Evolutionary conservation across 2,329 filamentous ascomycete species (phyloP), one percentile per base, ranked within the genome.

Genomic region (Metarhizium rileyi): DNA sequence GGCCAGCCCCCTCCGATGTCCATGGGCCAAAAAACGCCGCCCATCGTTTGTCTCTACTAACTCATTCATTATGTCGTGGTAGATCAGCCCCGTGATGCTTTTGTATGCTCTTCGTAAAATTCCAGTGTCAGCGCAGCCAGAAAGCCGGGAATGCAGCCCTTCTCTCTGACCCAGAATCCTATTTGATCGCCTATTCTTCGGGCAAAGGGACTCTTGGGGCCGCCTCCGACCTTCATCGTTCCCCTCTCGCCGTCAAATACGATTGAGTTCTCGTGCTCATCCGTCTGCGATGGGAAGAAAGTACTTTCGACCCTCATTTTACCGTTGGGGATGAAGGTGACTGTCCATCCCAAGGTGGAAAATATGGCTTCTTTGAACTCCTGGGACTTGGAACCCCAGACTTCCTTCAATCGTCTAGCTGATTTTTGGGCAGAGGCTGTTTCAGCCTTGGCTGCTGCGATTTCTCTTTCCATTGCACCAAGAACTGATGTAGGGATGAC

Each of bases 291-390:
- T 0, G 90, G 85, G 63, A 86, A 87, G 63, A 91, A 94, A 56
- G 91, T 86, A 52, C 79, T 86, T 49, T 91, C 94, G 22, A 96
- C 88, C 28, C 89, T 84, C 69, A 96, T 94, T 61, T 95, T 91
- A 40, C 93, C 93, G 65, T 95, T 95, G n/a, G 90, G 90, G 64
- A 96, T 85, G 65, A 98, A 97, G 28, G 93, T 90, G 12, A 97
- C 81, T 48, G 91, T 91, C 86, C 90, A 98, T 0, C 93, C 93
- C 0, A 98, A 77, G 1, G 95, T 85, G 20, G 84, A 89, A 55
- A 90, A 90, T 51, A 98, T 90, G 28, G 90, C 89, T 69, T 97
- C 90, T 46, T 94, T 88, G 71, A 98, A 97, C 69, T 98, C 93
- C 59, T 86, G 82, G 1, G 87, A 90, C 66, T 97, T 98, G 57